Percentiles rank a stretch among this genome's conserved stretches.
These are phyloP conservation scores for Amylostereum areolatum DNA, from an alignment of 1,284 basidiomycete genomes.

Conservation along the genomic window DNA sequence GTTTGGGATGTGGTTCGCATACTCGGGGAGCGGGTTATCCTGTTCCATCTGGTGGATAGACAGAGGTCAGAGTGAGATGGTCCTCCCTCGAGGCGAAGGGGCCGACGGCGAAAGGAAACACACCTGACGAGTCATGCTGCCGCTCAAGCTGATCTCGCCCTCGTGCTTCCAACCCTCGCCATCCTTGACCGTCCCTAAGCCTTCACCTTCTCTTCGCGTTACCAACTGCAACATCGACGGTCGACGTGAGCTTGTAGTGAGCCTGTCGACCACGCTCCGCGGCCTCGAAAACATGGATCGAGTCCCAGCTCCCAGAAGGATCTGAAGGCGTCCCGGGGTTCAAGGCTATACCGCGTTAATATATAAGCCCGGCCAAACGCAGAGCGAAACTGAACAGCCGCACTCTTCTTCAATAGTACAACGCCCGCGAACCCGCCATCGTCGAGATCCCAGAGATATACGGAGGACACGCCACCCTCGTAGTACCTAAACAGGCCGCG, in stretches of 20 bases:
- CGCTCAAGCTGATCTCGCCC: conserved; percentile 82
- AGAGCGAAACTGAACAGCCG: conserved; percentile 22
- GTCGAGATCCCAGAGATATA: conserved; percentile 97
- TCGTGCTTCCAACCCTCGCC: conserved; percentile 42
- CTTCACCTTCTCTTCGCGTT: conserved; percentile 40
- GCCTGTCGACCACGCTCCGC: conserved; percentile 86
- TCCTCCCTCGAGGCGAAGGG: not conserved
- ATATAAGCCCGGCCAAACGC: not conserved
- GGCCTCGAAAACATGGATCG: conserved; percentile 96
- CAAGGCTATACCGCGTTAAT: conserved; percentile 42
- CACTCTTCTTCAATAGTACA: conserved; percentile 94
- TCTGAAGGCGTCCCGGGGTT: conserved; percentile 47
- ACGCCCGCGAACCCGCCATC: conserved; percentile 96
- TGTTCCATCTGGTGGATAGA: conserved; percentile 66
- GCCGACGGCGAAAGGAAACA: conserved; percentile 17
- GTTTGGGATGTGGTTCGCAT: conserved; percentile 85
- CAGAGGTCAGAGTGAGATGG: not conserved
- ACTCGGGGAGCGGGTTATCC: conserved; percentile 75
- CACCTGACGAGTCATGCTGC: conserved; percentile 96
- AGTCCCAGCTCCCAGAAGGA: conserved; percentile 90
- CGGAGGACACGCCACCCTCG: conserved; percentile 95
- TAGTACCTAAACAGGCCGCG: conserved; percentile 63
- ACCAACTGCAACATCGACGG: conserved; percentile 95
- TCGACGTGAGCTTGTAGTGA: conserved; percentile 96
- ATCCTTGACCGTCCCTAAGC: conserved; percentile 25